Percentiles rank a stretch among this genome's conserved stretches.
Evolutionary conservation across 2,329 filamentous ascomycete species (phyloP).

Genomic region (Alternaria sp.): DNA sequence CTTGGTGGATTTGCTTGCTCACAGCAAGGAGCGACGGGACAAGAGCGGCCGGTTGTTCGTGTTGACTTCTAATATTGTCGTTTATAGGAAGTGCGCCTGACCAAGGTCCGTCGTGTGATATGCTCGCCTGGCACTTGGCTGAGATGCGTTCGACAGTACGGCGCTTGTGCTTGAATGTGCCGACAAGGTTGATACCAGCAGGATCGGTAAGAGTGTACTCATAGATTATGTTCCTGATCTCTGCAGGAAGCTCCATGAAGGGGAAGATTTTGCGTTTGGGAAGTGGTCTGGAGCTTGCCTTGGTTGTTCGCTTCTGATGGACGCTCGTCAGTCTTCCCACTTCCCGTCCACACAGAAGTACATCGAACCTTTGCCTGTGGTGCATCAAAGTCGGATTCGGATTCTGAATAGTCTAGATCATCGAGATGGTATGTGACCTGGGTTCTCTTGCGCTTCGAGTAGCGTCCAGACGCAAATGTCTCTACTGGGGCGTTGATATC

Average conservation of each 20-base stretch:
- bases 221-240: constrained; percentile 49
- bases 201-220: constrained; percentile 37
- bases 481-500: constrained; percentile 14
- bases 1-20: constrained; percentile 41
- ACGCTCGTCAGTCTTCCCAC: background rate
- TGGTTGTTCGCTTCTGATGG: constrained; percentile 35
- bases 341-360: background rate
- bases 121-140: background rate
- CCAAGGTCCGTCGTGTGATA: background rate
- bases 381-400: constrained; percentile 27
- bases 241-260: constrained; percentile 46
- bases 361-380: constrained; percentile 38
- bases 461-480: constrained; percentile 32
- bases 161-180: constrained; percentile 37
- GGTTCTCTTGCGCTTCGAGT: constrained; percentile 48
- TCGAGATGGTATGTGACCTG: constrained; percentile 43
- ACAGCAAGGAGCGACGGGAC: constrained; percentile 39
- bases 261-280: constrained; percentile 46
- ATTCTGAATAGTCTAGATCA: constrained; percentile 33
- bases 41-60: constrained; percentile 21
- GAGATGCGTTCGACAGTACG: constrained; percentile 39
- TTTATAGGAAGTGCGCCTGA: constrained; percentile 6
- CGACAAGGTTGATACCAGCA: constrained; percentile 36
- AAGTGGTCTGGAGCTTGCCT: constrained; percentile 25
- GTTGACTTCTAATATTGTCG: constrained; percentile 14